Conservation (phyloP, 106 monocot genomes). For the Phalaenopsis equestris region DNA sequence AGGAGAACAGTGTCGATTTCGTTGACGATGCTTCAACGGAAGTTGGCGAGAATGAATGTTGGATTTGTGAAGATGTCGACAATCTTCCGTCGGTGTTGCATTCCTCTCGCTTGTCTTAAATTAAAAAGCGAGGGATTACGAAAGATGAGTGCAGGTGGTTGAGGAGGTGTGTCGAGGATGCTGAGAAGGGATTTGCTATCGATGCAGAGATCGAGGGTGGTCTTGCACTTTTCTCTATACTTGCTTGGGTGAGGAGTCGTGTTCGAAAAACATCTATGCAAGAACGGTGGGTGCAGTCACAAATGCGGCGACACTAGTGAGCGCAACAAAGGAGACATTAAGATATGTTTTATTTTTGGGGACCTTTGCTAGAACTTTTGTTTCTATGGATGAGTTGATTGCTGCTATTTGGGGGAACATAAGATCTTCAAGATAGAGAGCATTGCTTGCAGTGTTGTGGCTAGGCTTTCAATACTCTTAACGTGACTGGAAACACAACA, state of each 20-base stretch:
- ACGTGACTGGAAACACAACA: too few relatives aligned
- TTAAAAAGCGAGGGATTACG: not conserved
- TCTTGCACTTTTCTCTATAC: conserved; percentile 78
- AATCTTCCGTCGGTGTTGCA: not conserved
- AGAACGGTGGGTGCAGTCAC: conserved; percentile 60
- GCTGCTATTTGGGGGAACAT: conserved; percentile 62
- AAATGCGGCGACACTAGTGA: conserved; percentile 58
- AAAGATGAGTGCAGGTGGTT: conserved; percentile 41
- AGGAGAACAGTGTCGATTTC: not conserved
- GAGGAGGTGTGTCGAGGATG: conserved; percentile 57
- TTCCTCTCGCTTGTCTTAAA: not conserved
- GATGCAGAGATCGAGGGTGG: conserved; percentile 91
- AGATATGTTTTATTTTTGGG: conserved; percentile 87
- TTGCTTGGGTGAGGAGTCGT: conserved; percentile 64
- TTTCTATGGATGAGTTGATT: conserved; percentile 76
- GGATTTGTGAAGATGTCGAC: not conserved
- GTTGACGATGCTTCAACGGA: not conserved
- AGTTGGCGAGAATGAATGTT: not conserved
- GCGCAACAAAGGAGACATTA: conserved; percentile 71
- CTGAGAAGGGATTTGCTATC: conserved; percentile 84
- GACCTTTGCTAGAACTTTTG: conserved; percentile 83
- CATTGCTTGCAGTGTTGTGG: too few relatives aligned
- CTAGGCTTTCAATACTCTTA: too few relatives aligned
- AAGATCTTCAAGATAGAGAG: conserved; percentile 16
- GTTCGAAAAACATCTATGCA: conserved; percentile 20